phyloP scores from a whole-genome alignment of 1,139 yeast species.

The Suhomyces wounanorum region DNA sequence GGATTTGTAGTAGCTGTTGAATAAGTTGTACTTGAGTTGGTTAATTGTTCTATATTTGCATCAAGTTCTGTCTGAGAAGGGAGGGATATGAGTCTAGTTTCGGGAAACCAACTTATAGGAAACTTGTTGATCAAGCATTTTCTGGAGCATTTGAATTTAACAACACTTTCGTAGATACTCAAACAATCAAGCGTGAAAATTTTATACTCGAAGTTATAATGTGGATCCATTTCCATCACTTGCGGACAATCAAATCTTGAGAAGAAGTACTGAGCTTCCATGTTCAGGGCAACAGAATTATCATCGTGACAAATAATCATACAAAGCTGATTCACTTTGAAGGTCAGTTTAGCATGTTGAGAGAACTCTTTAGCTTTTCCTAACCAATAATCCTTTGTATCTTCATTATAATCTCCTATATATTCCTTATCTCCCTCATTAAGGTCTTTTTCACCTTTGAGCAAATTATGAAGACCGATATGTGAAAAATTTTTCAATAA shows the following conservation, averaged over 20 bases:
- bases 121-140: not conserved
- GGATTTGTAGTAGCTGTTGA: not conserved
- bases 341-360: slow-evolving; percentile 25
- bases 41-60: not conserved
- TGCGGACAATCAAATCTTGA: not conserved
- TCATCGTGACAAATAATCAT: slow-evolving; percentile 16
- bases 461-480: slow-evolving; percentile 35
- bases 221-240: slow-evolving; percentile 15
- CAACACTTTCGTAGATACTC: slow-evolving; percentile 3
- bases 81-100: slow-evolving; percentile 5
- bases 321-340: slow-evolving; percentile 30
- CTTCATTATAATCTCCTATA: slow-evolving; percentile 21
- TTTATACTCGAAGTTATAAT: slow-evolving; percentile 24
- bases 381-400: slow-evolving; percentile 41
- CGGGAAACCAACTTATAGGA: slow-evolving; percentile 7
- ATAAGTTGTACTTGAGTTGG: not conserved
- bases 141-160: not conserved
- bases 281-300: not conserved
- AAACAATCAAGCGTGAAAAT: slow-evolving; percentile 14
- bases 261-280: not conserved
- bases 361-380: slow-evolving; percentile 34
- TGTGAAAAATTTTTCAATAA: slow-evolving; percentile 35
- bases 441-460: slow-evolving; percentile 38
- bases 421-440: slow-evolving; percentile 21
- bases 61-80: slow-evolving; percentile 12